Base-by-base conservation (phyloP, 2,329 filamentous ascomycete genomes). In the Coniochaeta hoffmannii region DNA sequence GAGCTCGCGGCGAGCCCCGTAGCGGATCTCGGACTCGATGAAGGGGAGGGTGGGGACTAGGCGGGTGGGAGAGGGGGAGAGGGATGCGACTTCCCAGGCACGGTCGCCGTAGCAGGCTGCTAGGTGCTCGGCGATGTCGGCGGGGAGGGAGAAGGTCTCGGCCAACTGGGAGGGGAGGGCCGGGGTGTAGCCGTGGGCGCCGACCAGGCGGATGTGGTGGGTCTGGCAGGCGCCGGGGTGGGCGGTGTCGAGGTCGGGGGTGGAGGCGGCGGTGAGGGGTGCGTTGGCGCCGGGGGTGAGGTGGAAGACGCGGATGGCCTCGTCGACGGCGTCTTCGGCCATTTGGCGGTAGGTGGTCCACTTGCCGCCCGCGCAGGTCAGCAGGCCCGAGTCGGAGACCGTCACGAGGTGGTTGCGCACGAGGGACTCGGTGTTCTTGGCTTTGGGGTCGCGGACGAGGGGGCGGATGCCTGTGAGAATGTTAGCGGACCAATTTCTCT, bases 331-430 rank as follows among this genome's bases (percentile, higher is more conserved):
- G 68, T 95, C 89, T 71, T 96, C 89, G 22, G 90, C 89, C 90
- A 96, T 95, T 71, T 95, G 89, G 56, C 90, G 86, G 73, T 95
- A 95, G 1, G 90, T 95, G 2, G 90, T 95, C 90, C 90, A 95
- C 73, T 96, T 95, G 50, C 90, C 90, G 62, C 90, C 90, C 28
- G 89, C 89, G 66, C 89, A 92, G 32, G 90, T 96, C 61, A 96
- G 74, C 19, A 95, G 79, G 11, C 90, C 90, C 7, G 88, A 90
- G 1, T 80, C 71, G n/a, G 89, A 93, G 52, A 89, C 79, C 58
- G 90, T 87, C 62, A 95, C 82, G 44, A 96, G 78, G 68, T 95
- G 90, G 69, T 92, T 95, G 56, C 90, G 88, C 53, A 95, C 90
- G 17, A 96, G 82, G 26, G 90, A 91, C 71, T 95, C 86, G 1